Conservation (phyloP, 495 filamentous ascomycete species). For the Aspergillus sclerotiicarbonarius region DNA sequence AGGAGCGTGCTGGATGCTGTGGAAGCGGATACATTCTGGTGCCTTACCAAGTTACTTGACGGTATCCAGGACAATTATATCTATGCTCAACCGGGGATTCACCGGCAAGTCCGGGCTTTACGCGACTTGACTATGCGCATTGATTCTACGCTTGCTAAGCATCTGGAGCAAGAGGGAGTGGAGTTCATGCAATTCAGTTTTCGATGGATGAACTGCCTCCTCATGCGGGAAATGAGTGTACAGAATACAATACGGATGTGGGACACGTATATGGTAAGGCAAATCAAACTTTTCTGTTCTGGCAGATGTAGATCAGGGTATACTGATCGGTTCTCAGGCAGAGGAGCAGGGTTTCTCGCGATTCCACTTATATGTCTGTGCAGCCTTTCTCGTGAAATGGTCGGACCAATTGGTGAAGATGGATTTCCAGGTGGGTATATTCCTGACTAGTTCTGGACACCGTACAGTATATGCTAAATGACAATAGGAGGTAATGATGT, state of each 20-base stretch:
- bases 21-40: constrained; percentile 98
- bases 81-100: constrained; percentile 93
- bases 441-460: neutral
- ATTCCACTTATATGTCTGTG: constrained; percentile 97
- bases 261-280: constrained; percentile 93
- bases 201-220: constrained; percentile 98
- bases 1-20: constrained; percentile 91
- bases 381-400: constrained; percentile 99
- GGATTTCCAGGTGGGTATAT: constrained; percentile 70
- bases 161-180: constrained; percentile 83
- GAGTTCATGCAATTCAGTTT: constrained; percentile 99
- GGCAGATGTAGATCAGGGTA: neutral
- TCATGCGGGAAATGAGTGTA: constrained; percentile 96
- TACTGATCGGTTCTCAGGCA: constrained; percentile 55
- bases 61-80: constrained; percentile 99
- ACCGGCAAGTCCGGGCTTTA: constrained; percentile 84
- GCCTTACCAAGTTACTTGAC: constrained; percentile 90
- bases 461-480: constrained; percentile 12
- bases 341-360: constrained; percentile 98
- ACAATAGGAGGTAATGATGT: constrained; percentile 94
- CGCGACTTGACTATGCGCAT: constrained; percentile 88
- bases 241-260: constrained; percentile 97
- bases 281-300: neutral
- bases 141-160: constrained; percentile 77
- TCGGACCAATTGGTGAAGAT: constrained; percentile 91